A percentile compares a stretch with the other conserved stretches of the same genome.
Conservation (phyloP, 768 basidiomycete species). For the Termitomyces sp. region DNA sequence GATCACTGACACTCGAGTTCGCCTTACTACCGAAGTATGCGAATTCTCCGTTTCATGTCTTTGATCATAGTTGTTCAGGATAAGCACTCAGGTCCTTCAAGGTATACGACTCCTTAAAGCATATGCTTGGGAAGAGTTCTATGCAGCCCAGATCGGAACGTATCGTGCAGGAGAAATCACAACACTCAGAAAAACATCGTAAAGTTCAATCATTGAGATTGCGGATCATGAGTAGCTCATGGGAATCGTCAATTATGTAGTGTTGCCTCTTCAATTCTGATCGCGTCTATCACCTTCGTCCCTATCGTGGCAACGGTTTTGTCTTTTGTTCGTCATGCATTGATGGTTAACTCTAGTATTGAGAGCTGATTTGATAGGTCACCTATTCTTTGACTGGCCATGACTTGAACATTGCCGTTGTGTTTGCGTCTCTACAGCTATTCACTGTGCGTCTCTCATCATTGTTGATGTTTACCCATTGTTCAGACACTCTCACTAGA, state of each 20-base stretch:
- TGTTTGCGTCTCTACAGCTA: slow-evolving; percentile 55
- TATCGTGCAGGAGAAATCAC: slow-evolving; percentile 36
- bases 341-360: not conserved
- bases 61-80: not conserved
- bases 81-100: slow-evolving; percentile 47
- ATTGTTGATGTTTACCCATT: not conserved
- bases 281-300: slow-evolving; percentile 44
- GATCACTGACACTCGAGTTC: slow-evolving; percentile 64
- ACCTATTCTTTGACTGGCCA: slow-evolving; percentile 60
- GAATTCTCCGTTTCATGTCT: not conserved
- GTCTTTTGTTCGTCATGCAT: slow-evolving; percentile 39
- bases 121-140: slow-evolving; percentile 58
- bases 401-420: slow-evolving; percentile 45
- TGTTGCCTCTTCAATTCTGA: slow-evolving; percentile 31
- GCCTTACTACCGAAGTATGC: slow-evolving; percentile 55
- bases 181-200: slow-evolving; percentile 36
- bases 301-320: slow-evolving; percentile 49
- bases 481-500: slow-evolving; percentile 25
- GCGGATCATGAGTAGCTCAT: not conserved
- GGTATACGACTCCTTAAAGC: slow-evolving; percentile 65
- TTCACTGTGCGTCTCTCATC: slow-evolving; percentile 42
- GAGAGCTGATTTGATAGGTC: slow-evolving; percentile 33
- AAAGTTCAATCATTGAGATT: slow-evolving; percentile 11
- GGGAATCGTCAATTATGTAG: slow-evolving; percentile 22
- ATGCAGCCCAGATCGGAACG: slow-evolving; percentile 35